Conservation (phyloP, 108 stramenopile genomes). For the Cyclostephanos invisitatus region DNA sequence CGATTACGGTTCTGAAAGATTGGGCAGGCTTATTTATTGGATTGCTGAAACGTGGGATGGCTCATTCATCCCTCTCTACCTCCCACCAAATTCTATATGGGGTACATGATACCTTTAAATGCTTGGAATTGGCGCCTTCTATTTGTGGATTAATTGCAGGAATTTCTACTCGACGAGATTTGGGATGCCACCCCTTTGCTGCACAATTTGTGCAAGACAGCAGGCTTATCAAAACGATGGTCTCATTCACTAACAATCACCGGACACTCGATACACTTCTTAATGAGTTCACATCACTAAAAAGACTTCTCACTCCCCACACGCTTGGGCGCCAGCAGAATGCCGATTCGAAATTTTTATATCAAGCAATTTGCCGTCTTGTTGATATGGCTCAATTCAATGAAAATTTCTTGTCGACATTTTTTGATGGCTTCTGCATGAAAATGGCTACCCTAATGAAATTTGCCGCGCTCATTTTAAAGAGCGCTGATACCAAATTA, state of each 20-base stretch:
- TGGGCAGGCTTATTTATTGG: constrained; percentile 42
- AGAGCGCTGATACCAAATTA: not conserved
- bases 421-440: constrained; percentile 41
- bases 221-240: constrained; percentile 37
- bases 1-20: constrained; percentile 43
- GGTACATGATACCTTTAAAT: constrained; percentile 6
- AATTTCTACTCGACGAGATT: constrained; percentile 33
- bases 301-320: not conserved
- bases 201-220: constrained; percentile 22
- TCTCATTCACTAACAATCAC: constrained; percentile 12
- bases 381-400: constrained; percentile 12
- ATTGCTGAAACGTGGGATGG: constrained; percentile 47
- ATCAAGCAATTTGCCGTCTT: constrained; percentile 33
- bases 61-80: constrained; percentile 14
- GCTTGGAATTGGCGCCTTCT: constrained; percentile 4
- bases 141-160: constrained; percentile 27
- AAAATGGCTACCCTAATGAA: constrained; percentile 36
- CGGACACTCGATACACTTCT: constrained; percentile 8
- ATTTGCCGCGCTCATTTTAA: constrained; percentile 13
- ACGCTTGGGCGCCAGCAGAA: not conserved
- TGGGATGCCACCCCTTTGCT: constrained; percentile 22
- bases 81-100: constrained; percentile 47
- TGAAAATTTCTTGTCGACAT: constrained; percentile 8
- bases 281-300: constrained; percentile 14
- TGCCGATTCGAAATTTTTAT: not conserved